Conservation (phyloP, 371 early-diverging fungal genomes). For the Apophysomyces elegans region DNA sequence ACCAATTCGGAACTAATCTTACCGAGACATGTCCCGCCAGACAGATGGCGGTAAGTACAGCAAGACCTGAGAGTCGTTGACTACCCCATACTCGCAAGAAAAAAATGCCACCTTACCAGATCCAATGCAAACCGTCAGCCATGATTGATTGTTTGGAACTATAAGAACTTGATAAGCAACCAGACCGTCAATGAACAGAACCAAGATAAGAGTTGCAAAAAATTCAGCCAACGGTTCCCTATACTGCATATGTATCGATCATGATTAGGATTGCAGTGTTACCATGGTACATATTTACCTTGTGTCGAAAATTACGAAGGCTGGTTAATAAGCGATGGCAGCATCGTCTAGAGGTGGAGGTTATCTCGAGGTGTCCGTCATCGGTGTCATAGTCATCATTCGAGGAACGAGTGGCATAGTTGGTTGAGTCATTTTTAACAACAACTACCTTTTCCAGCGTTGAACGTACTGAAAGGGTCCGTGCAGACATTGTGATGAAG, state of each 20-base stretch:
- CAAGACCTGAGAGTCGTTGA: slow-evolving; percentile 27
- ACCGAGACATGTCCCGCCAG: slow-evolving; percentile 77
- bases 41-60: slow-evolving; percentile 55
- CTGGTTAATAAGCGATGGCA: background rate
- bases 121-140: slow-evolving; percentile 41
- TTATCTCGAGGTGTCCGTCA: background rate
- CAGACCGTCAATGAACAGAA: slow-evolving; percentile 73
- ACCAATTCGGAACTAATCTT: slow-evolving; percentile 24
- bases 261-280: too few species aligned
- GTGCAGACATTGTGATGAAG: background rate
- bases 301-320: background rate
- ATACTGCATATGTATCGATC: slow-evolving; percentile 23
- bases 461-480: background rate
- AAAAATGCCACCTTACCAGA: slow-evolving; percentile 28
- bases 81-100: background rate
- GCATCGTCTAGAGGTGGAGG: background rate
- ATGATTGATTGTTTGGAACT: slow-evolving; percentile 32
- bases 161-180: slow-evolving; percentile 56
- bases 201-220: slow-evolving; percentile 75
- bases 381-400: background rate
- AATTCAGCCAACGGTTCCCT: slow-evolving; percentile 83
- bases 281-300: background rate
- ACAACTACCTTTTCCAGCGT: background rate
- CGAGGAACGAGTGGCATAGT: background rate
- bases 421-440: background rate